phyloP scores from a whole-genome alignment of 495 filamentous ascomycete species.

The Penicillium soppii region DNA sequence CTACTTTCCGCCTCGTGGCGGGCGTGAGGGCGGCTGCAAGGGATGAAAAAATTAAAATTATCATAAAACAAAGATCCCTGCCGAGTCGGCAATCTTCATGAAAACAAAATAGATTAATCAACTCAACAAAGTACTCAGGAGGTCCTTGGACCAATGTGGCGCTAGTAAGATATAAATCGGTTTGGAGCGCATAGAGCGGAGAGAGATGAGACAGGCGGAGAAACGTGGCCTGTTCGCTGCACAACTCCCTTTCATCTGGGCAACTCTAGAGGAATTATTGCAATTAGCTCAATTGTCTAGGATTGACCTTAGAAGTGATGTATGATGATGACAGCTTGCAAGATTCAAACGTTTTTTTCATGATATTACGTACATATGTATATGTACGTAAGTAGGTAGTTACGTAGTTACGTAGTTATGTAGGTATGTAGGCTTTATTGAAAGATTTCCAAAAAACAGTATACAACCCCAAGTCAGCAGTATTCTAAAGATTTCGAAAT shows the following conservation, averaged over 20 bases:
- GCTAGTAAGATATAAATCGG: constrained; percentile 6
- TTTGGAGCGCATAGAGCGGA: not conserved
- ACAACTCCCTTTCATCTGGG: not conserved
- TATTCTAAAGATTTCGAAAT: not conserved
- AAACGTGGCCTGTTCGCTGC: constrained; percentile 9
- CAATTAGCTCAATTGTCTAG: not conserved
- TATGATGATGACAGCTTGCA: not conserved
- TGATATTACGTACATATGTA: too few relatives aligned
- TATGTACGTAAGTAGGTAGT: too few relatives aligned
- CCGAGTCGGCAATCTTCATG: constrained; percentile 16
- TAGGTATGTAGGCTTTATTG: too few relatives aligned
- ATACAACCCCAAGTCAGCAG: too few relatives aligned
- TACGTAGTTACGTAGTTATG: too few relatives aligned
- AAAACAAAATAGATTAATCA: not conserved
- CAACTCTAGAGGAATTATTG: not conserved
- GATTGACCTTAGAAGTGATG: not conserved
- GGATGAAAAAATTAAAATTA: too few relatives aligned
- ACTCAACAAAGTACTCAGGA: not conserved
- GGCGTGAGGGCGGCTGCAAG: constrained; percentile 16
- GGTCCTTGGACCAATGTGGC: not conserved
- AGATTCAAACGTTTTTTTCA: too few relatives aligned
- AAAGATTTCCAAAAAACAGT: too few relatives aligned
- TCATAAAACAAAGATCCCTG: constrained; percentile 14
- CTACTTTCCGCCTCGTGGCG: constrained; percentile 23
- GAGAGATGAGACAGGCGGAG: constrained; percentile 6